These are phyloP conservation scores for Royoungia palumana DNA, from an alignment of 768 basidiomycete genomes.

Conservation along the genomic window DNA sequence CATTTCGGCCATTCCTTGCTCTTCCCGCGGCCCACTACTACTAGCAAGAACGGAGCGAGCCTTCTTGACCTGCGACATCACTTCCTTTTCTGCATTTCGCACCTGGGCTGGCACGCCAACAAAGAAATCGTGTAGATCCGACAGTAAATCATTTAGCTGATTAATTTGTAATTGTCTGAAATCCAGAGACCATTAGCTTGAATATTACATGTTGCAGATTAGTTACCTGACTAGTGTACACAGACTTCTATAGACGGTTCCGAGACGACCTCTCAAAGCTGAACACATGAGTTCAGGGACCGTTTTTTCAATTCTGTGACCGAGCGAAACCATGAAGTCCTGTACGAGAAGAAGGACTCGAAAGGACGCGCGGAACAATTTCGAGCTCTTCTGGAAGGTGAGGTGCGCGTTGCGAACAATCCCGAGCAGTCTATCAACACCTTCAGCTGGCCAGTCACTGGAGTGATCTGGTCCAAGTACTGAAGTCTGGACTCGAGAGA, in stretches of 20 bases:
- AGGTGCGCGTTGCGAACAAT: constrained; percentile 38
- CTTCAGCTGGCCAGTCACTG: constrained; percentile 24
- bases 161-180: constrained; percentile 41
- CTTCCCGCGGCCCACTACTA: constrained; percentile 15
- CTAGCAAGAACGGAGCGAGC: constrained; percentile 20
- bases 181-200: constrained; percentile 14
- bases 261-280: constrained; percentile 43
- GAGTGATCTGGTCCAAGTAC: constrained; percentile 14
- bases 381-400: constrained; percentile 31
- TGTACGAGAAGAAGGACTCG: constrained; percentile 44
- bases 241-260: constrained; percentile 43
- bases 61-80: constrained; percentile 23
- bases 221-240: constrained; percentile 48
- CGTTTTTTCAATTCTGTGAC: constrained; percentile 37
- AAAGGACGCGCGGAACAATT: constrained; percentile 46
- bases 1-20: constrained; percentile 17
- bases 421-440: constrained; percentile 31
- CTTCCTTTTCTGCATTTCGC: constrained; percentile 34
- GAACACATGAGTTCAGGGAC: constrained; percentile 43
- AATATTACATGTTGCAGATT: not conserved
- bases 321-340: constrained; percentile 40
- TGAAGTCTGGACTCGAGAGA: constrained; percentile 33
- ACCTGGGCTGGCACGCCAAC: constrained; percentile 29
- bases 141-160: constrained; percentile 38
- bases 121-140: constrained; percentile 40